Evolutionary conservation across 257 asterid species (phyloP).

Genomic region (Nicotiana attenuata): DNA sequence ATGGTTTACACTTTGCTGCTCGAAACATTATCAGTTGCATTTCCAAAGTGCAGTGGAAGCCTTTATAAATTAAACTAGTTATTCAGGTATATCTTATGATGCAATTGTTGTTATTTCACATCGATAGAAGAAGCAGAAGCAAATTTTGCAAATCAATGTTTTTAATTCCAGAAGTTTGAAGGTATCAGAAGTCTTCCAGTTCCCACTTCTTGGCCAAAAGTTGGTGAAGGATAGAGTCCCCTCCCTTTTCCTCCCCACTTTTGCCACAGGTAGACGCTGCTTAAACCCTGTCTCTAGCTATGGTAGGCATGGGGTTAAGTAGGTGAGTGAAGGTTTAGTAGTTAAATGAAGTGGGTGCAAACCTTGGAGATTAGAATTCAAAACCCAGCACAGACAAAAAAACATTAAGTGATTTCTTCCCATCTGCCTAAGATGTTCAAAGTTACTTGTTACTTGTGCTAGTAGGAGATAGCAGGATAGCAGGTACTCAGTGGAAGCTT

Average conservation of each 20-base stretch:
- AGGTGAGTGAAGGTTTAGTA: background rate
- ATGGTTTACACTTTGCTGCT: background rate
- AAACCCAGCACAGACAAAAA: too few species aligned
- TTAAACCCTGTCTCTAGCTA: background rate
- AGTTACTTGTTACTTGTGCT: too few species aligned
- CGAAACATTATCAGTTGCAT: background rate
- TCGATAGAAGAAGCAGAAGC: background rate
- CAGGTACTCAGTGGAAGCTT: too few species aligned
- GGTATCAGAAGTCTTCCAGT: background rate
- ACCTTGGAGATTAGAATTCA: too few species aligned
- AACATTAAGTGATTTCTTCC: too few species aligned
- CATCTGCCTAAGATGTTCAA: too few species aligned
- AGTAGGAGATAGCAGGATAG: too few species aligned
- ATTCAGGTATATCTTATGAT: background rate
- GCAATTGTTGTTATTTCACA: background rate
- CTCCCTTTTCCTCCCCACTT: background rate
- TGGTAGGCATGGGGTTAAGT: background rate
- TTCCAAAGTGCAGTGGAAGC: background rate
- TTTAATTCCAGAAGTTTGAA: background rate
- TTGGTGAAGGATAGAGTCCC: background rate
- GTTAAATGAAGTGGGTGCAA: too few species aligned
- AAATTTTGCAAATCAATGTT: background rate
- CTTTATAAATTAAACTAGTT: slow-evolving; percentile 6
- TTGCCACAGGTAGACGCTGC: background rate
- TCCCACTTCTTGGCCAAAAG: background rate